Evolutionary conservation across 176 grass and related monocot species (phyloP).

Genomic region (Elymus sibiricus): DNA sequence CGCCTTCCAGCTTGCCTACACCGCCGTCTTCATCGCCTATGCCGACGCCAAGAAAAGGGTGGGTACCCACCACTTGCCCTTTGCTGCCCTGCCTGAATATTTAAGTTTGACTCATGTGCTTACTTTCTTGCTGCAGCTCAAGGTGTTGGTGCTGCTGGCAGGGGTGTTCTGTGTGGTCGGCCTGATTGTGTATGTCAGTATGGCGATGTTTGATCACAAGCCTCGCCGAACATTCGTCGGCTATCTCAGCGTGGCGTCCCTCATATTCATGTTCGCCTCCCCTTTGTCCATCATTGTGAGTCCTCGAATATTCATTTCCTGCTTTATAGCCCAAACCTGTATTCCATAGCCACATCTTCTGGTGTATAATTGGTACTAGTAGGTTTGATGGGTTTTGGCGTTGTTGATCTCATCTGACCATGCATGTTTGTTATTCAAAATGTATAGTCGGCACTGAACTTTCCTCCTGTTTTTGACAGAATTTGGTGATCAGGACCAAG

Average conservation of each 20-base stretch:
- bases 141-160: constrained; percentile 59
- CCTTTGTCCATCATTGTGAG: constrained; percentile 87
- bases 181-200: constrained; percentile 56
- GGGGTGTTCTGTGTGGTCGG: constrained; percentile 44
- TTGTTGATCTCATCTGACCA: background rate
- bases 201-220: constrained; percentile 60
- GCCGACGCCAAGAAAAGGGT: constrained; percentile 64
- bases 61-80: background rate
- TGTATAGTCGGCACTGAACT: background rate
- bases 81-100: background rate
- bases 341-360: background rate
- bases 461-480: constrained; percentile 31
- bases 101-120: background rate
- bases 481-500: constrained; percentile 79
- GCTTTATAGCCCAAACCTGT: background rate
- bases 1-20: constrained; percentile 79
- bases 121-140: constrained; percentile 48
- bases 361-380: background rate
- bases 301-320: background rate
- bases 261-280: constrained; percentile 94
- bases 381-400: background rate
- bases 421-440: background rate
- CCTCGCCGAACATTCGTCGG: constrained; percentile 64
- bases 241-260: constrained; percentile 85
- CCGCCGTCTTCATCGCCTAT: constrained; percentile 61